Evolutionary conservation across 495 filamentous ascomycete genomes (phyloP), one percentile per base, ranked within the genome.

Genomic region (Penicillium fimorum): DNA sequence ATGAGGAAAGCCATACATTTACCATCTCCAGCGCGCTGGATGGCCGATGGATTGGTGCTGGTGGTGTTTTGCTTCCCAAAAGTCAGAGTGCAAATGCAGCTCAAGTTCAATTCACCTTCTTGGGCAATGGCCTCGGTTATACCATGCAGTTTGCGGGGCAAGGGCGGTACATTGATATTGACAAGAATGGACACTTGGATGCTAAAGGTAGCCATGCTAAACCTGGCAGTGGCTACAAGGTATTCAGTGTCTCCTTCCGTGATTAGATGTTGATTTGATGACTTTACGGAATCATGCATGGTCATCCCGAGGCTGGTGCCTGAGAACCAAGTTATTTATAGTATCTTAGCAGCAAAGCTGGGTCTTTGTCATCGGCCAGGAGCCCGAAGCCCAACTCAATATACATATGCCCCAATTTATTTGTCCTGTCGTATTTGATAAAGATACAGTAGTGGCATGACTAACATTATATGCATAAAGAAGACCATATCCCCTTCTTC

Each of bases 11-110:
- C 47, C 64, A 64, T 22, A 62, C 68, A 11, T 82, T 81, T 64
- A 71, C 66, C n/a, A 67, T 82, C 44, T 75, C 70, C 38, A 82
- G 76, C 53, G 77, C 78, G 4, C 54, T 76, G 25, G 78, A 83
- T 64, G 75, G 75, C 6, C 65, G 63, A 50, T 80, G 70, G 68
- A 47, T 81, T 9, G 69, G 73, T 0, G 18, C 56, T 6, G 30
- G 58, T 8, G 70, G 66, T 1, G 40, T 18, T 4, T 50, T 80
- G 29, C 15, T 68, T 17, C 50, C 63, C 18, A 53, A 59, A 5
- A 52, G 53, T 22, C 47, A 61, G 10, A 29, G 58, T 0, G 49
- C 43, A 10, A 42, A 68, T 35, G 78, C 75, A 0, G 70, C 65
- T 7, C 66, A 61, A 7, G 67, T 79, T 33, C 69, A 60, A 20